Base-by-base conservation (phyloP, 164 flowering plant species). In the Magnolia officinalis region DNA sequence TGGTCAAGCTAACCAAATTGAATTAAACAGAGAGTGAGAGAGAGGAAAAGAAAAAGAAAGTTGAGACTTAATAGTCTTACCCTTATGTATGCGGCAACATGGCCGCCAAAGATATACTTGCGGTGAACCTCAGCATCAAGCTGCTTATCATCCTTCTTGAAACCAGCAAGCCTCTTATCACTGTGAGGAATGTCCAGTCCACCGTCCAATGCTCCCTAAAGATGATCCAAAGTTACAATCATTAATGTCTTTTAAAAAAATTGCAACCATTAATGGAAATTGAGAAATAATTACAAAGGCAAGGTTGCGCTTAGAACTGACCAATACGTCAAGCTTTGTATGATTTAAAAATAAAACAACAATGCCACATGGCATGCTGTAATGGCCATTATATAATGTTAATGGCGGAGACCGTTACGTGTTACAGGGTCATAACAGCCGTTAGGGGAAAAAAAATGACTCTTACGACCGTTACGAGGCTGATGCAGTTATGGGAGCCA, bases 151-250 rank as follows among this genome's bases (percentile, higher is more conserved):
- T 89, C 94, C 85, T 89, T 90, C 0, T 74, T 31, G 75, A 80
- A 91, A 2, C 95, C 95, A 83, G 94, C 95, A 84, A 90, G 89
- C 78, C 97, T 85, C 85, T 91, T 93, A 19, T 93, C 95, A 76
- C 94, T 89, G 85, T 93, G 97, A 14, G 95, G 97, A 78, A 93
- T 88, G 71, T 93, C 97, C 74, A 93, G 75, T 0, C 97, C 97
- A 76, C 95, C 97, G 86, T 93, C 95, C 80, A 93, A 81, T 23
- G 95, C 95, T 52, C 97, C 97, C 97, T 92, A 79, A 9, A 77
- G 55, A 8, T 68, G 16, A 14, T 45, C 8, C 20, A 31, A 29
- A 19, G 29, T 68, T 26, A 45, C n/a, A 31, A 10, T 14, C 26
- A 26, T 11, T 19, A 14, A 31, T 6, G 6, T 37, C 45, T 37